phyloP scores from a whole-genome alignment of 495 filamentous ascomycete species.

The Penicillium coffeae region DNA sequence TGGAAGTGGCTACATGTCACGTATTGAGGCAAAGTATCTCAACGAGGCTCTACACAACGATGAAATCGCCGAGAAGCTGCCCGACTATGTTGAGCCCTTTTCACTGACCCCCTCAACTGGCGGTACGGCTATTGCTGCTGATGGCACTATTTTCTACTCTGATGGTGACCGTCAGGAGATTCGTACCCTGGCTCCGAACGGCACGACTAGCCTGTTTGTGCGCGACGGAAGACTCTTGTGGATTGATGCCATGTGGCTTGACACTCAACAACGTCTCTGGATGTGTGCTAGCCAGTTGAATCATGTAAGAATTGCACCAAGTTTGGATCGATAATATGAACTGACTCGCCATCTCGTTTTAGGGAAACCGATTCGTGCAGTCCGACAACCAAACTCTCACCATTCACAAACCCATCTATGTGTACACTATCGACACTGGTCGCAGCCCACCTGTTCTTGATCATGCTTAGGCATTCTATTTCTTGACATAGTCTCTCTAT shows the following conservation, averaged over 20 bases:
- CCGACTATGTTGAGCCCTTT: constrained; percentile 3
- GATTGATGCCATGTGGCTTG: constrained; percentile 9
- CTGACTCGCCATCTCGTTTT: no score
- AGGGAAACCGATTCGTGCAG: not conserved
- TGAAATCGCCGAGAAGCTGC: not conserved
- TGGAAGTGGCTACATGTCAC: constrained; percentile 1
- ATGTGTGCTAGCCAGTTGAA: constrained; percentile 4
- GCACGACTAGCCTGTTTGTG: not conserved
- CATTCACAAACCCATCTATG: constrained; percentile 6
- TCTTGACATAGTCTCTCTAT: no score
- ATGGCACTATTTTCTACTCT: constrained; percentile 5
- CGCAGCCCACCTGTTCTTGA: not conserved
- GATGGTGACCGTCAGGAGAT: constrained; percentile 4
- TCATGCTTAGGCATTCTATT: constrained; percentile 3
- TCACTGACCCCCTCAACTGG: constrained; percentile 1
- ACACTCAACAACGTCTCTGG: constrained; percentile 2
- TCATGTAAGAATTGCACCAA: no score
- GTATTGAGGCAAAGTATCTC: constrained; percentile 5
- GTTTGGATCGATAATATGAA: no score
- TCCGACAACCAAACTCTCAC: not conserved
- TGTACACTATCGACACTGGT: constrained; percentile 1
- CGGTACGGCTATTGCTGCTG: constrained; percentile 3
- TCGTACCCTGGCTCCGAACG: not conserved
- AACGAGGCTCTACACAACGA: constrained; percentile 3
- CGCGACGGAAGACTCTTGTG: constrained; percentile 3